A percentile compares a stretch with the other conserved stretches of the same genome.
Evolutionary conservation across 2,329 filamentous ascomycete genomes (phyloP).

Genomic region (Calonectria hawksworthii): DNA sequence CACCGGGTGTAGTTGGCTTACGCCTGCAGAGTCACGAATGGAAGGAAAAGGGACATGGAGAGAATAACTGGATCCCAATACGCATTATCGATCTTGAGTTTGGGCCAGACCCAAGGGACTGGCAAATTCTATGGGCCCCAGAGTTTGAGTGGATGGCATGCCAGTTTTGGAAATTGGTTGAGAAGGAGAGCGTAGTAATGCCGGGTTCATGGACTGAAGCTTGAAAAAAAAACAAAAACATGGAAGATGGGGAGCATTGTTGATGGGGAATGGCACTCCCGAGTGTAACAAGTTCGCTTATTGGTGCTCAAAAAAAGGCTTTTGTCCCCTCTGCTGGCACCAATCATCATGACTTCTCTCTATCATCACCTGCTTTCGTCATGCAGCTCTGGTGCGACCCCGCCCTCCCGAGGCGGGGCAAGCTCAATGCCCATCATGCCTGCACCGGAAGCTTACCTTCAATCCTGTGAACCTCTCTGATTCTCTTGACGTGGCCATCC

Average conservation of each 20-base stretch:
- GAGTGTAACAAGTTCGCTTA: neutral
- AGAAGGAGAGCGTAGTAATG: conserved; percentile 30
- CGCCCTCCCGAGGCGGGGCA: conserved; percentile 19
- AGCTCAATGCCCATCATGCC: neutral
- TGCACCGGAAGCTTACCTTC: neutral
- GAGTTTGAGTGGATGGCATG: conserved; percentile 46
- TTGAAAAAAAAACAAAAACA: neutral
- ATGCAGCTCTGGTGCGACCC: neutral
- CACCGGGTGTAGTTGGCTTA: neutral
- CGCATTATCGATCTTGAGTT: conserved; percentile 36
- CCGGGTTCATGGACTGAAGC: conserved; percentile 46
- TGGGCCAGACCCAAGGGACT: conserved; percentile 30
- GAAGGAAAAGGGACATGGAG: neutral
- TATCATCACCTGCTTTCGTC: conserved; percentile 2
- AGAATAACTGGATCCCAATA: conserved; percentile 41
- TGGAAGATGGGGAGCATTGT: too few relatives aligned
- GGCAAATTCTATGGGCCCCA: conserved; percentile 41
- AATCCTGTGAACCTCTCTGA: neutral
- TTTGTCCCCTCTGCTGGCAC: neutral
- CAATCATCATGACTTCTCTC: conserved; percentile 14
- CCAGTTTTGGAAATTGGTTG: conserved; percentile 45
- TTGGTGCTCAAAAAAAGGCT: neutral
- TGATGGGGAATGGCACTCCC: neutral
- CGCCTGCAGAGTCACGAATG: neutral
- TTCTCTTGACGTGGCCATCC: too few relatives aligned